Evolutionary conservation across 352 stramenopile species (phyloP).

Genomic region (Phytophthora nicotianae): DNA sequence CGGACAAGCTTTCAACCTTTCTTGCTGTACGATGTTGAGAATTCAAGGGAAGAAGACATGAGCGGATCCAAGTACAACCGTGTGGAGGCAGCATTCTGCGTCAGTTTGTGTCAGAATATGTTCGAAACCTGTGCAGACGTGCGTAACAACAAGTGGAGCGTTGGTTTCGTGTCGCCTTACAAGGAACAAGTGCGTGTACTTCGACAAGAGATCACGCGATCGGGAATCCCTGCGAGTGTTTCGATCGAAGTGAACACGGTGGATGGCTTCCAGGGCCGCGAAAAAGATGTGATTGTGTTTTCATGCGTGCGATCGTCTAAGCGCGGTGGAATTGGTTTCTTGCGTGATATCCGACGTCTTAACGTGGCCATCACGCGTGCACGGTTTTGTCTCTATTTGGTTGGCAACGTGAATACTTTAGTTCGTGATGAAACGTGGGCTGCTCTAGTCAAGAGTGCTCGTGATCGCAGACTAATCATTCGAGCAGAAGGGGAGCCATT

Average conservation of each 20-base stretch:
- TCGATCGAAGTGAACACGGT: conserved; percentile 97
- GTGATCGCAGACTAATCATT: conserved; percentile 72
- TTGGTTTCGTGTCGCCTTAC: conserved; percentile 99
- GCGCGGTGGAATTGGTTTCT: conserved; percentile 87
- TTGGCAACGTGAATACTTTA: conserved; percentile 81
- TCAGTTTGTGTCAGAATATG: conserved; percentile 74
- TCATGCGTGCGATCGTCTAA: conserved; percentile 92
- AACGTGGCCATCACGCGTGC: conserved; percentile 93
- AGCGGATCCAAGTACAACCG: conserved; percentile 86
- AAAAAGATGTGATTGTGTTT: conserved; percentile 99
- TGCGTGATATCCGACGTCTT: conserved; percentile 88
- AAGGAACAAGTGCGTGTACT: conserved; percentile 93
- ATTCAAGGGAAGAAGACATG: conserved; percentile 75
- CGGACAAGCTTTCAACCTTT: conserved; percentile 87
- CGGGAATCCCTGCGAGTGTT: conserved; percentile 48
- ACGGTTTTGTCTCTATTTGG: conserved; percentile 87
- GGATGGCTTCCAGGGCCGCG: conserved; percentile 98
- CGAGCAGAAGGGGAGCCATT: conserved; percentile 49
- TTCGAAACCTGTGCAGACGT: conserved; percentile 63
- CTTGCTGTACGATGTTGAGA: conserved; percentile 83
- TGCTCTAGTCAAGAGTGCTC: conserved; percentile 74
- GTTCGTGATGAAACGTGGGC: conserved; percentile 80
- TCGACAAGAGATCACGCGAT: conserved; percentile 66
- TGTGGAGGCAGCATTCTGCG: conserved; percentile 77
- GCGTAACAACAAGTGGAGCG: conserved; percentile 73